Conservation (phyloP, 768 basidiomycete species). For the Calocybe indica region DNA sequence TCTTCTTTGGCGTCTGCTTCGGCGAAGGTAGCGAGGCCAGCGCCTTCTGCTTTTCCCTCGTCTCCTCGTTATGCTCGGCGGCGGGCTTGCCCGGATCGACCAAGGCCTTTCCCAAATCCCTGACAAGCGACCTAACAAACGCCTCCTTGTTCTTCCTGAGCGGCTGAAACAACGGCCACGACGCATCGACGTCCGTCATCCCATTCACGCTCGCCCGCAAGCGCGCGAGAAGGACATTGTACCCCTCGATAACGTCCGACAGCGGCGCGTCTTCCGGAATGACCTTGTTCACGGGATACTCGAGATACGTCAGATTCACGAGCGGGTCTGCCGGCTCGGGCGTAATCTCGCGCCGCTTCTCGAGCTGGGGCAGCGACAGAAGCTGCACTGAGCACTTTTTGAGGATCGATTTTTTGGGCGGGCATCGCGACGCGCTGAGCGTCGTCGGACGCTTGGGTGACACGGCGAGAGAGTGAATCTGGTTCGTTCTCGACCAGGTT, state of each 20-base stretch:
- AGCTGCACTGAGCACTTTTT: slow-evolving; percentile 41
- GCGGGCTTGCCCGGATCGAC: slow-evolving; percentile 41
- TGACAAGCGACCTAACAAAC: slow-evolving; percentile 54
- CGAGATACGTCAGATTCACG: slow-evolving; percentile 56
- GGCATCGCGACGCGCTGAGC: slow-evolving; percentile 30
- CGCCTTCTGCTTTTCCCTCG: slow-evolving; percentile 17
- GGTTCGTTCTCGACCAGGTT: slow-evolving; percentile 24
- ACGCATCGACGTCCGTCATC: slow-evolving; percentile 48
- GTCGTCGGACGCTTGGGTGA: slow-evolving; percentile 18
- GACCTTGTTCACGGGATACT: slow-evolving; percentile 57
- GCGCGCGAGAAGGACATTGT: slow-evolving; percentile 63
- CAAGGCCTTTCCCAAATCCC: slow-evolving; percentile 63
- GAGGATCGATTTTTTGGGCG: slow-evolving; percentile 63
- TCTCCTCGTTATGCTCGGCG: slow-evolving; percentile 16
- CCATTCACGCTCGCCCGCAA: slow-evolving; percentile 41
- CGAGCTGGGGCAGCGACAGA: slow-evolving; percentile 36
- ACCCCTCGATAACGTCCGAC: slow-evolving; percentile 65
- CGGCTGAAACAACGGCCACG: slow-evolving; percentile 71
- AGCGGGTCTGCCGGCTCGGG: slow-evolving; percentile 76
- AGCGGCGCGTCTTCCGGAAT: slow-evolving; percentile 41
- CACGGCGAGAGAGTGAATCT: slow-evolving; percentile 36
- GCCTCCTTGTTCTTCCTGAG: slow-evolving; percentile 45
- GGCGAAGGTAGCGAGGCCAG: slow-evolving; percentile 53
- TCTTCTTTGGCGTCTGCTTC: slow-evolving; percentile 56
- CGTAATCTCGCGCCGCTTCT: slow-evolving; percentile 49